Evolutionary conservation across 805 yeast species (phyloP).

Genomic region (Nematodospora valgi): DNA sequence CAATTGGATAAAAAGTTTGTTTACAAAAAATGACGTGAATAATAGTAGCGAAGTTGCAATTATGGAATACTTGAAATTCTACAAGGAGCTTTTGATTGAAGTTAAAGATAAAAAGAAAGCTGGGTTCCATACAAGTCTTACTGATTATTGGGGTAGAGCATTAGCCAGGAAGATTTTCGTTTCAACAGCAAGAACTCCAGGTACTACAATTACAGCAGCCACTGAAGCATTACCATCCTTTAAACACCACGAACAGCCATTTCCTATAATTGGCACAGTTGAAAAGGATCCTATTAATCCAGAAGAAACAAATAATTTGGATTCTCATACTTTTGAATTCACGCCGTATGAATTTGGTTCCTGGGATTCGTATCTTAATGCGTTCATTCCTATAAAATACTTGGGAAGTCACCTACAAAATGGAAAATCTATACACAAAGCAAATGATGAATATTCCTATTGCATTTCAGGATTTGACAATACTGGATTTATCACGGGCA

Average conservation of each 20-base stretch:
- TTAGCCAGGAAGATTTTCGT: constrained; percentile 47
- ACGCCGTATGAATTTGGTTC: constrained; percentile 68
- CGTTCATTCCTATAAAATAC: constrained; percentile 49
- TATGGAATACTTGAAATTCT: constrained; percentile 39
- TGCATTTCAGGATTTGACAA: constrained; percentile 58
- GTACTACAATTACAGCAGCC: constrained; percentile 38
- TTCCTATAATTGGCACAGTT: constrained; percentile 44
- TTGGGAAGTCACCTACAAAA: constrained; percentile 47
- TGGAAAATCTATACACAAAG: constrained; percentile 35
- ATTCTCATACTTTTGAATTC: constrained; percentile 53
- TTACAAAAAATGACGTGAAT: neutral
- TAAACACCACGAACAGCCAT: constrained; percentile 40
- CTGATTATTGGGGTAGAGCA: constrained; percentile 71
- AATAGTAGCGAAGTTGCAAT: constrained; percentile 4
- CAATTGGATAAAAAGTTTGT: constrained; percentile 5
- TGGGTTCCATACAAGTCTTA: constrained; percentile 56
- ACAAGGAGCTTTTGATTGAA: constrained; percentile 50
- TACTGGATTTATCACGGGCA: constrained; percentile 56
- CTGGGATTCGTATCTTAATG: constrained; percentile 49
- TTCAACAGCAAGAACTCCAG: constrained; percentile 27
- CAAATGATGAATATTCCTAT: constrained; percentile 20
- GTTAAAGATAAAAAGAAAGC: constrained; percentile 48
- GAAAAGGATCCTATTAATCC: constrained; percentile 30
- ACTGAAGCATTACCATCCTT: constrained; percentile 32
- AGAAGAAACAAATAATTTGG: constrained; percentile 13